phyloP scores from a whole-genome alignment of 2,329 filamentous ascomycete species.

The Fusarium keratoplasticum region DNA sequence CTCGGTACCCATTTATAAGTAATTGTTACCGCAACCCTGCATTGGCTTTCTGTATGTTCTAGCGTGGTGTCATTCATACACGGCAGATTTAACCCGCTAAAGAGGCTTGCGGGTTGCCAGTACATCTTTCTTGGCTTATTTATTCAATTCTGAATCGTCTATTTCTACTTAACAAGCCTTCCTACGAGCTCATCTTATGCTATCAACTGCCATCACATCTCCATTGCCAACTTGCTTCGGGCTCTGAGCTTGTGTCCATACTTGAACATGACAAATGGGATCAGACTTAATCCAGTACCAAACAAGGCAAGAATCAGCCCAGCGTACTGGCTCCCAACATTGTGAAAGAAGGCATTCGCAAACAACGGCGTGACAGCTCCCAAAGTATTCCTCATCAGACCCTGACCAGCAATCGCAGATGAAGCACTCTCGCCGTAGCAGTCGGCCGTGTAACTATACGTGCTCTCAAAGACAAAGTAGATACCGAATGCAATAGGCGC shows the following conservation, averaged over 20 bases:
- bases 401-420: not conserved
- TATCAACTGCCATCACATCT: no score
- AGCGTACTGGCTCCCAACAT: not conserved
- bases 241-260: not conserved
- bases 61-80: not conserved
- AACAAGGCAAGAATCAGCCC: not conserved
- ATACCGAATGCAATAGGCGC: not conserved
- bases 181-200: no score
- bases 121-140: not conserved
- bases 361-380: not conserved
- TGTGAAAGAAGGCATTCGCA: not conserved
- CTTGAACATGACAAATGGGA: not conserved
- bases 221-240: not conserved
- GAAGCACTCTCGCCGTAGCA: not conserved
- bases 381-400: not conserved
- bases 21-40: not conserved
- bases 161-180: not conserved
- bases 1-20: slow-evolving; percentile 33
- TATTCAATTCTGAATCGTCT: not conserved
- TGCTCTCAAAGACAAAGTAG: not conserved
- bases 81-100: not conserved
- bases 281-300: not conserved
- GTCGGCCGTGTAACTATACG: not conserved
- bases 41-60: not conserved
- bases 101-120: not conserved